Evolutionary conservation across 352 stramenopile species (phyloP).

Genomic region (Aphanomyces astaci): DNA sequence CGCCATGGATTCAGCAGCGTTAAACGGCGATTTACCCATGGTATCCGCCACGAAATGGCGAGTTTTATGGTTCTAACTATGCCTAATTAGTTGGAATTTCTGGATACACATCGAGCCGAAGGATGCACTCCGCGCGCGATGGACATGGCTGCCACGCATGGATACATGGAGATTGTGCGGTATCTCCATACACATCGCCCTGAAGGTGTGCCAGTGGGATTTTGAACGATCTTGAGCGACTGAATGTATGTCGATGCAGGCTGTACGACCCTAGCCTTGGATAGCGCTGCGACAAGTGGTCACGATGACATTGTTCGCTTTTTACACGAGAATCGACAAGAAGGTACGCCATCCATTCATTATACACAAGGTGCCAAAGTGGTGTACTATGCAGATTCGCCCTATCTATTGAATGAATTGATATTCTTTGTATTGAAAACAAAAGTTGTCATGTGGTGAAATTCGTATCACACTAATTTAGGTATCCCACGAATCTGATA

Average conservation of each 20-base stretch:
- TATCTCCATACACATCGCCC: constrained; percentile 11
- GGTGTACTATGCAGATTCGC: too few relatives aligned
- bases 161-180: constrained; percentile 8
- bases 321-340: constrained; percentile 13
- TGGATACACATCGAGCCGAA: neutral
- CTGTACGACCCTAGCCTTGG: constrained; percentile 20
- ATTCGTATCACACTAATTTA: too few relatives aligned
- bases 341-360: constrained; percentile 5
- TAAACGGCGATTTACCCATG: constrained; percentile 13
- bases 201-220: neutral
- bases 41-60: neutral
- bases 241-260: neutral
- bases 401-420: too few relatives aligned
- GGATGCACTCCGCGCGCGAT: neutral
- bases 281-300: constrained; percentile 12
- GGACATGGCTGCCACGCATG: neutral
- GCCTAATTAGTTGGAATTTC: neutral
- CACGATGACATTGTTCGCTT: constrained; percentile 20
- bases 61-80: neutral
- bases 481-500: too few relatives aligned
- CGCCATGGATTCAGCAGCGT: constrained; percentile 18
- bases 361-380: too few relatives aligned
- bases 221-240: neutral
- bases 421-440: too few relatives aligned
- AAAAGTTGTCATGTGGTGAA: too few relatives aligned